Evolutionary conservation across 768 basidiomycete species (phyloP).

Genomic region (Boletus subparvulus): DNA sequence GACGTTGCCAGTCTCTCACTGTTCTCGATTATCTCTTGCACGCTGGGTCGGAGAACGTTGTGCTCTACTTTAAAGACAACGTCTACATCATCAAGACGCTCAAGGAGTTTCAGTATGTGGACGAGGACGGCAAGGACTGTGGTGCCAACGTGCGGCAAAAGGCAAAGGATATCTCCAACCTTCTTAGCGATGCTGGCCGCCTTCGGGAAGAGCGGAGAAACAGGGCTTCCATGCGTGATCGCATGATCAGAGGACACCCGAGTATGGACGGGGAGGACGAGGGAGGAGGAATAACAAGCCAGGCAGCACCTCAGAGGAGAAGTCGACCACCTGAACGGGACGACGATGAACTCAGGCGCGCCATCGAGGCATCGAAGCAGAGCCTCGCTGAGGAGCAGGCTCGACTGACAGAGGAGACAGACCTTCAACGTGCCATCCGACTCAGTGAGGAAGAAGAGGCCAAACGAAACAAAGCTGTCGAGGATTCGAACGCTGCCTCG

Average conservation of each 20-base stretch:
- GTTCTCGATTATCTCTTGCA: conserved; percentile 95
- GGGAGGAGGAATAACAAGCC: conserved; percentile 4
- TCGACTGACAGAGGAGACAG: conserved; percentile 68
- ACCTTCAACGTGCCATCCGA: conserved; percentile 77
- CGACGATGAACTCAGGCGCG: conserved; percentile 81
- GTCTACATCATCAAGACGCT: conserved; percentile 97
- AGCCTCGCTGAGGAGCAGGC: conserved; percentile 68
- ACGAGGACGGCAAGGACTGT: conserved; percentile 95
- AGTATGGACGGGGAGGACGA: conserved; percentile 37
- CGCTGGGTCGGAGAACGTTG: conserved; percentile 96
- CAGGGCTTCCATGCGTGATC: conserved; percentile 90
- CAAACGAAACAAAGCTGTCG: conserved; percentile 64
- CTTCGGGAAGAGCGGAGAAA: conserved; percentile 82
- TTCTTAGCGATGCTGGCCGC: conserved; percentile 82
- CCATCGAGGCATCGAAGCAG: conserved; percentile 89
- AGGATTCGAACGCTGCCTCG: conserved; percentile 68
- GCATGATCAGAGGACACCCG: conserved; percentile 73
- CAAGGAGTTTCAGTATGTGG: conserved; percentile 96
- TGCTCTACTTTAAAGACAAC: conserved; percentile 98
- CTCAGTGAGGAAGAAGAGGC: conserved; percentile 91
- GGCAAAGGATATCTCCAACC: conserved; percentile 96
- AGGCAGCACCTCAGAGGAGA: conserved; percentile 16
- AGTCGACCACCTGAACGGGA: conserved; percentile 43
- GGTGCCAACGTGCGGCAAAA: conserved; percentile 98
- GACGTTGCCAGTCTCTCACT: conserved; percentile 66